Base-by-base conservation (phyloP, 768 basidiomycete species). In the Thelephora ganbajun region DNA sequence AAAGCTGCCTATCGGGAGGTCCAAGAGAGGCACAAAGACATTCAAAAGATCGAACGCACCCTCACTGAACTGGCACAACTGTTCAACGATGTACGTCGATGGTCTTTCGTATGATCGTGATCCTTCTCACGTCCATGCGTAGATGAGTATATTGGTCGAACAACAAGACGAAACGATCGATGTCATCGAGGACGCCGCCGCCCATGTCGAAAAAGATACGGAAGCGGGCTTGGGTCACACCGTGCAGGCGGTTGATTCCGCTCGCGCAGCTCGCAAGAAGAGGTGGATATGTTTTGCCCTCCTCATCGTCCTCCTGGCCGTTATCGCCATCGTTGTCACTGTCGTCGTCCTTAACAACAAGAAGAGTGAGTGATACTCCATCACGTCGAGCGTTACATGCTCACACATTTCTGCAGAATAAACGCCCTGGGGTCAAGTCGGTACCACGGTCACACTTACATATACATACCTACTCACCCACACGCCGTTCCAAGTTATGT, bases 201-300 rank as follows among this genome's bases (percentile, higher is more conserved):
- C 65, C 7, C 66, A 63, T 7, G 86, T 86, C 13, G 82, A 87
- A 60, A 80, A 83, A 52, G 90, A 97, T 58, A 76, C 84, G 49
- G 89, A 93, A 67, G 68, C 73, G 43, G 92, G 90, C 51, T 65
- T 90, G 45, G 69, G 73, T 52, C 85, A 96, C 61, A 88, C 90
- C 1, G 78, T 84, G 43, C 86, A 85, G 58, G 94, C 93, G 6
- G 85, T 97, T 46, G 69, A 66, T 34, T 89, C 84, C 34, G 94
- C 94, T 18, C 75, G 85, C 26, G 76, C 83, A 30, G 94, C 94
- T 18, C 80, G 94, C 51, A 89, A 83, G 66, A 97, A 94, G 75
- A 80, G 92, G 57, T 96, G 92, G 91, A 93, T 94, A 61, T 97
- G 93, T 68, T 94, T 94, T 72, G 60, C 78, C 65, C 77, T 90